A percentile compares a stretch with the other conserved stretches of the same genome.
phyloP scores from a whole-genome alignment of 2,329 filamentous ascomycete species.

The Colletotrichum filicis region DNA sequence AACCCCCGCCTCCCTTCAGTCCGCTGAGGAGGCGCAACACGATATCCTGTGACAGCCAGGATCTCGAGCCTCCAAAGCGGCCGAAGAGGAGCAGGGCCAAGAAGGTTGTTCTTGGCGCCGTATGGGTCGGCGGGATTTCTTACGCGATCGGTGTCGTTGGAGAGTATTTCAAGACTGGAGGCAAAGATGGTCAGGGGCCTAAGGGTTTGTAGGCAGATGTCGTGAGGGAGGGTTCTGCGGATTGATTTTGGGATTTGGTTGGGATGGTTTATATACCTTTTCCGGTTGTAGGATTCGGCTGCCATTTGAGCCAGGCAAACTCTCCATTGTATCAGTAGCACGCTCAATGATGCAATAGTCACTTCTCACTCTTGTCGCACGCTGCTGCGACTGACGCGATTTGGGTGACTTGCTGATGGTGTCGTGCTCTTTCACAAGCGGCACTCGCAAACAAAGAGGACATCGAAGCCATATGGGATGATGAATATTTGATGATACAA shows the following conservation, averaged over 20 bases:
- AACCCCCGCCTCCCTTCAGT: constrained; percentile 50
- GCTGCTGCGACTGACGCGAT: too few species aligned
- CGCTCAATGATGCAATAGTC: constrained; percentile 6
- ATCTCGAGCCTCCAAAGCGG: constrained; percentile 50
- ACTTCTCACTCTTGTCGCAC: background rate
- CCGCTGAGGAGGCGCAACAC: constrained; percentile 47
- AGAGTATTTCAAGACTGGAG: constrained; percentile 66
- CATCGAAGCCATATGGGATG: background rate
- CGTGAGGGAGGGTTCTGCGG: background rate
- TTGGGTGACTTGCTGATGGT: too few species aligned
- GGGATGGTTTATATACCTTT: background rate
- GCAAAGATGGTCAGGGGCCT: constrained; percentile 52
- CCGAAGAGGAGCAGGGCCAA: constrained; percentile 54
- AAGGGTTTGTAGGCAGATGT: constrained; percentile 7
- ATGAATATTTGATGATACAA: background rate
- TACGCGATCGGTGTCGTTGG: constrained; percentile 69
- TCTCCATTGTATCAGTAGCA: constrained; percentile 16
- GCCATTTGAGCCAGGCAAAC: background rate
- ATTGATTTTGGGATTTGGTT: background rate
- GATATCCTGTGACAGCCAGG: constrained; percentile 57
- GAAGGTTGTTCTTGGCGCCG: constrained; percentile 63
- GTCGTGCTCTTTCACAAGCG: too few species aligned
- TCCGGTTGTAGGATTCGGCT: background rate
- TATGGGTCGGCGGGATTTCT: constrained; percentile 63
- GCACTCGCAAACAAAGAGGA: background rate